Base-by-base conservation (phyloP, 495 filamentous ascomycete species). In the Podospora appendiculata region DNA sequence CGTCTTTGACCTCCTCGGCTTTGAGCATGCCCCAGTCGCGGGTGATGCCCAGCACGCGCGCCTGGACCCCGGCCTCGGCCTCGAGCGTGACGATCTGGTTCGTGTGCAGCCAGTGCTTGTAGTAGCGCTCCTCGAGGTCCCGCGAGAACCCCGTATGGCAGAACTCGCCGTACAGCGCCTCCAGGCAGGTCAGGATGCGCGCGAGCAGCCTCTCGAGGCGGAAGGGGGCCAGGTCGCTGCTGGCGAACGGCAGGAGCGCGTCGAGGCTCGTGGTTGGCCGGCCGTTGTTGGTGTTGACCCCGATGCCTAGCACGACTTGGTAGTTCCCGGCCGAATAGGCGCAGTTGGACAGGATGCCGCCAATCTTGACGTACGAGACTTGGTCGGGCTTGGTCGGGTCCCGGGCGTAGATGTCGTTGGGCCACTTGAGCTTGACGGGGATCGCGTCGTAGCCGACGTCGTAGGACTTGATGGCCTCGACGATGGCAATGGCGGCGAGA, bases 381-480 rank as follows among this genome's bases (percentile, higher is more conserved):
- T 68, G 51, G 4, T 72, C 68, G 1, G 81, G 73, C 51, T 83
- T 75, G 32, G 68, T 69, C 2, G 89, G 90, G 60, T 90, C 88
- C 10, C 79, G 73, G 0, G 88, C 90, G 64, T 91, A 96, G 54
- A 98, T 88, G 64, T 98, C 93, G 56, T 98, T 98, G 8, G 93
- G 93, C 93, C 93, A 98, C 69, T 98, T 98, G 35, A 98, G 63
- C 65, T 88, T 89, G 38, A 97, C 80, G 8, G 88, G 88, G 33
- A 96, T 55, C 1, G 79, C 69, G 36, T 78, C 73, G 64, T 94
- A 97, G 14, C 65, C 67, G 9, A 47, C 48, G 44, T 86, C 90
- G 62, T 96, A 98, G 25, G 74, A 76, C 57, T 88, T 84, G 59
- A 97, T 83, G 0, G 89, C 93, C 51, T 89, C 81, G 8, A 95